A percentile compares a stretch with the other conserved stretches of the same genome.
Conservation (phyloP, 2,329 filamentous ascomycete species). For the Talaromyces sp. region DNA sequence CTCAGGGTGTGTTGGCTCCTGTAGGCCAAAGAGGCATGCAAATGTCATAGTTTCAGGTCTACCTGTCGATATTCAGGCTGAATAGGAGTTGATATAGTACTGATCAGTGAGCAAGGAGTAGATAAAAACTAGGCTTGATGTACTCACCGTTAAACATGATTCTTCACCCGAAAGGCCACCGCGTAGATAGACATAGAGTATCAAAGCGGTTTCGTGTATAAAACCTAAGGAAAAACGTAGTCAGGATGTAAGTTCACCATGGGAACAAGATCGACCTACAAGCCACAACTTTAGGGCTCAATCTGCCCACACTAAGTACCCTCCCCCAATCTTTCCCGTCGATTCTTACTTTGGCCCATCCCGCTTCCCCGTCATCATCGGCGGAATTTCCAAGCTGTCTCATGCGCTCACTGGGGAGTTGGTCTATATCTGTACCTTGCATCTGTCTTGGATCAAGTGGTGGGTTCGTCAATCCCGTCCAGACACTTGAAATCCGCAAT, state of each 20-base stretch:
- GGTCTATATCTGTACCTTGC: conserved; percentile 58
- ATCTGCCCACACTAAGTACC: conserved; percentile 83
- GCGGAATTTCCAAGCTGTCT: conserved; percentile 49
- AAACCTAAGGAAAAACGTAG: conserved; percentile 29
- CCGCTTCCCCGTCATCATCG: conserved; percentile 65
- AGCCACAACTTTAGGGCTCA: conserved; percentile 88
- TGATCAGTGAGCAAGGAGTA: conserved; percentile 4
- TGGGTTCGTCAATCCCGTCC: conserved; percentile 81
- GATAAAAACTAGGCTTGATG: neutral
- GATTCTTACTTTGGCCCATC: conserved; percentile 84
- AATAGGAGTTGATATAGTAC: conserved; percentile 16
- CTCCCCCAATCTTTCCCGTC: conserved; percentile 92
- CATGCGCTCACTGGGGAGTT: conserved; percentile 78
- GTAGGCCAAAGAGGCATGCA: neutral
- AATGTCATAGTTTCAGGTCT: neutral
- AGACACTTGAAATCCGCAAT: conserved; percentile 77
- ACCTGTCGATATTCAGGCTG: neutral
- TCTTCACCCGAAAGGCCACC: conserved; percentile 39
- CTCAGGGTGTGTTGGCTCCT: neutral
- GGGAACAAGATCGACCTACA: conserved; percentile 49
- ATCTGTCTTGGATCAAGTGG: conserved; percentile 75
- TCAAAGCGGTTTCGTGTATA: conserved; percentile 42
- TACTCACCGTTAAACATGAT: conserved; percentile 43
- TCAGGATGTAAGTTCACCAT: neutral
- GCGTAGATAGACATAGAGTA: conserved; percentile 44